Evolutionary conservation across 2,329 filamentous ascomycete species (phyloP).

Genomic region (Stylonectria norvegica): DNA sequence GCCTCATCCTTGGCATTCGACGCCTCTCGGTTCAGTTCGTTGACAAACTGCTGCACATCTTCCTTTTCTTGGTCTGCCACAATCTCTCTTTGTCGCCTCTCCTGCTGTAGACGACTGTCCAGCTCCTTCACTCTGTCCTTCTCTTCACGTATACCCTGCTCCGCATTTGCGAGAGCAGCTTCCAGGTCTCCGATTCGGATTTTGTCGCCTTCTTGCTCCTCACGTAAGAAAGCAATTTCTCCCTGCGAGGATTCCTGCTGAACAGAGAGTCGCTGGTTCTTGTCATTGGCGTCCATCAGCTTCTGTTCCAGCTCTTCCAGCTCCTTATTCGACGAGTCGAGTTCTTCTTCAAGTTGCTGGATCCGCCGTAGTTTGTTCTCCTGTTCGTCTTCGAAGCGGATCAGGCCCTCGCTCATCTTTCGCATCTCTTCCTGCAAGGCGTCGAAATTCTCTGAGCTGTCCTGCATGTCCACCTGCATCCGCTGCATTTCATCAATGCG

Average conservation of each 20-base stretch:
- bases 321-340: conserved; percentile 81
- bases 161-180: conserved; percentile 72
- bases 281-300: conserved; percentile 79
- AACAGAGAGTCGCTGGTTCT: conserved; percentile 81
- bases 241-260: conserved; percentile 90
- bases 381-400: conserved; percentile 86
- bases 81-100: conserved; percentile 81
- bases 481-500: conserved; percentile 68
- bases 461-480: conserved; percentile 67
- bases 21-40: conserved; percentile 84
- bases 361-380: conserved; percentile 75
- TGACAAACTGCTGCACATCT: conserved; percentile 88
- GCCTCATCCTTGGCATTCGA: conserved; percentile 82
- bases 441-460: conserved; percentile 80
- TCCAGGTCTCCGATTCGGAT: conserved; percentile 95
- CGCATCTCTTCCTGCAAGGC: conserved; percentile 94
- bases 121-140: conserved; percentile 71
- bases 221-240: conserved; percentile 90
- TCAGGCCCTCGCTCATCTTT: conserved; percentile 79
- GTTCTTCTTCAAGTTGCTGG: conserved; percentile 75
- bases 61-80: conserved; percentile 88
- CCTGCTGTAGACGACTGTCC: conserved; percentile 71
- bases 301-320: conserved; percentile 81
- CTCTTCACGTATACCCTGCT: conserved; percentile 78
- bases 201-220: conserved; percentile 97